phyloP scores from a whole-genome alignment of 768 basidiomycete species.

The Rhizopogon salebrosus region DNA sequence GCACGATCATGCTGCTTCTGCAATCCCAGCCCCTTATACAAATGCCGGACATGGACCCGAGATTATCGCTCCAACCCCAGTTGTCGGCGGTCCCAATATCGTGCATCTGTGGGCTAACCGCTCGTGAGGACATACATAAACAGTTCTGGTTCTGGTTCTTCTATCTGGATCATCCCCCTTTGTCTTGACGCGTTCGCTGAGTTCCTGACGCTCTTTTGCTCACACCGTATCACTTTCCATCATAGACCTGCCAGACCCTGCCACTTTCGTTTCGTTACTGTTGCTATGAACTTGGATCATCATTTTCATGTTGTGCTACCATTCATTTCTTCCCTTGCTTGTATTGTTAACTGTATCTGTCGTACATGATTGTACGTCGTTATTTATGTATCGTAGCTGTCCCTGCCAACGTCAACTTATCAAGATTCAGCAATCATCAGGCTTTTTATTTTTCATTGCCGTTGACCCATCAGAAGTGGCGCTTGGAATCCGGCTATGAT shows the following conservation, averaged over 20 bases:
- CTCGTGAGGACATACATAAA: slow-evolving; percentile 14
- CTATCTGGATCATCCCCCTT: slow-evolving; percentile 1
- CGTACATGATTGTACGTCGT: too few relatives aligned
- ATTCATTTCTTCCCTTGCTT: background rate
- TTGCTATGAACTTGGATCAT: slow-evolving; percentile 1
- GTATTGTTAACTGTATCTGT: slow-evolving; percentile 16
- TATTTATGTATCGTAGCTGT: background rate
- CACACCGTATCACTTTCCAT: background rate
- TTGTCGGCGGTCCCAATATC: slow-evolving; percentile 30
- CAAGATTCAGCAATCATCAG: too few relatives aligned
- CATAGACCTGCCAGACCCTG: slow-evolving; percentile 9
- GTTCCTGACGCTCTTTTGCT: background rate
- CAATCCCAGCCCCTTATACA: slow-evolving; percentile 16
- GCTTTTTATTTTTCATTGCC: background rate
- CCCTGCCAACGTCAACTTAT: background rate
- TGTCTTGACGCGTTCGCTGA: background rate
- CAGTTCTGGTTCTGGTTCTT: background rate
- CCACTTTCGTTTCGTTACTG: background rate
- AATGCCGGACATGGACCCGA: slow-evolving; percentile 16
- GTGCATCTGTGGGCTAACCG: slow-evolving; percentile 30
- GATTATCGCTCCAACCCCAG: slow-evolving; percentile 28
- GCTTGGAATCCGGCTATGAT: background rate
- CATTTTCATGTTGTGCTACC: too few relatives aligned
- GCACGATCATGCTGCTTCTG: slow-evolving; percentile 17
- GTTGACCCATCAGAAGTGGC: background rate